A percentile compares a stretch with the other conserved stretches of the same genome.
These are phyloP conservation scores for Flammula alnicola DNA, from an alignment of 1,284 basidiomycete genomes.

Conservation along the genomic window DNA sequence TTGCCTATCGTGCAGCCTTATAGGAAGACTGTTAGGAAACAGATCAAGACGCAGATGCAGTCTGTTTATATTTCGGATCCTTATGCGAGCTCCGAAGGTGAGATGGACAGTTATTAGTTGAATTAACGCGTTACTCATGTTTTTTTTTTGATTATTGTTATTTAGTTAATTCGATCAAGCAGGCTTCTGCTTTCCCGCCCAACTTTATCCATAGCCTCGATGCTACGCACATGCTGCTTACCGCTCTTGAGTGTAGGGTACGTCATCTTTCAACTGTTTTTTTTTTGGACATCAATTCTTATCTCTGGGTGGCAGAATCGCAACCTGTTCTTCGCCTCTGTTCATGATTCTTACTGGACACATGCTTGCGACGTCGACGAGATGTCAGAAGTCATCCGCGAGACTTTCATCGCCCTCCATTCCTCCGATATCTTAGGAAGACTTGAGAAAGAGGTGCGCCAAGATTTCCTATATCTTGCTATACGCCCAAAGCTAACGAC, in stretches of 20 bases:
- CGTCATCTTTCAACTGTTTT: constrained; percentile 29
- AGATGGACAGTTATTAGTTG: too few relatives aligned
- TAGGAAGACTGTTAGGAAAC: constrained; percentile 83
- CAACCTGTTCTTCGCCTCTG: constrained; percentile 87
- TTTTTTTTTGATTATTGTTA: constrained; percentile 2
- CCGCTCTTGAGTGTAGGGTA: constrained; percentile 89
- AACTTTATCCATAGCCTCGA: constrained; percentile 99
- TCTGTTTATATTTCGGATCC: constrained; percentile 95
- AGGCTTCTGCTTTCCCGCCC: constrained; percentile 96
- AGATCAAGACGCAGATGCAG: constrained; percentile 86
- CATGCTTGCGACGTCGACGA: constrained; percentile 88
- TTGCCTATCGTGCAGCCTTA: constrained; percentile 98
- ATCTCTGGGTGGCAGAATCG: constrained; percentile 53
- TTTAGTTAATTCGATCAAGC: constrained; percentile 83
- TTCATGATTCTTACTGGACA: constrained; percentile 99
- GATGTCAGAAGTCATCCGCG: constrained; percentile 91
- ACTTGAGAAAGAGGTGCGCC: constrained; percentile 61
- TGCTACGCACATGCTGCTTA: constrained; percentile 99
- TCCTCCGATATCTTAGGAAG: constrained; percentile 80
- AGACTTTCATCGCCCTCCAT: constrained; percentile 94
- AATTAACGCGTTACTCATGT: constrained; percentile 3
- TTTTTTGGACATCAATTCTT: neutral
- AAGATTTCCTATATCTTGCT: neutral
- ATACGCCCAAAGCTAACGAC: neutral
- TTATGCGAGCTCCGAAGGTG: constrained; percentile 73